Percentiles rank a stretch among this genome's conserved stretches.
Conservation (phyloP, 139 green algal species). For the Spirogloea muscicola region DNA sequence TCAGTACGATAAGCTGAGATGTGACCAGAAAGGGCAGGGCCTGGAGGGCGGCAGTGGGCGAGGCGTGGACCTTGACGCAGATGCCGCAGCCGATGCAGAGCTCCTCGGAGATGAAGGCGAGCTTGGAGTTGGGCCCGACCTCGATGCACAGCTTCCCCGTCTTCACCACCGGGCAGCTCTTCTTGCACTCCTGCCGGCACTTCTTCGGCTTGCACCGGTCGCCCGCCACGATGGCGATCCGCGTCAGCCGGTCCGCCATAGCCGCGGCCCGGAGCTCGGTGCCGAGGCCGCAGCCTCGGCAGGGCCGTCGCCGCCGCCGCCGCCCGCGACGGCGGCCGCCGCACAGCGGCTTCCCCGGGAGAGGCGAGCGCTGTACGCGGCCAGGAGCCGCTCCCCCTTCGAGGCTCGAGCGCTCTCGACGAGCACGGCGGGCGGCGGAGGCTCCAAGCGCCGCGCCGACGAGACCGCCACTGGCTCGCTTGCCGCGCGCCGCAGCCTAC, state of each 20-base stretch:
- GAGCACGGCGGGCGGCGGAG: no score
- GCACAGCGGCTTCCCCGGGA: no score
- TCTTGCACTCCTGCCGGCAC: conserved; percentile 98
- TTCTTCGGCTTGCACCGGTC: conserved; percentile 95
- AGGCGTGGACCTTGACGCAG: conserved; percentile 99
- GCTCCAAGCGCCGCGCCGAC: no score
- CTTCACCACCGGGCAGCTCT: conserved; percentile 97
- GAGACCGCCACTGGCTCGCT: no score
- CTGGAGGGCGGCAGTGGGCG: no score
- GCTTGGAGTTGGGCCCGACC: conserved; percentile 77
- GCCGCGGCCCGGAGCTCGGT: no score
- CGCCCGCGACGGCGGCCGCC: not conserved
- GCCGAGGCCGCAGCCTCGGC: conserved; percentile 24
- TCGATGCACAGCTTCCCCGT: conserved; percentile 98
- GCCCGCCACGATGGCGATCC: conserved; percentile 93
- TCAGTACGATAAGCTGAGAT: no score
- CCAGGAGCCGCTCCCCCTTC: no score
- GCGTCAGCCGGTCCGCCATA: conserved; percentile 79
- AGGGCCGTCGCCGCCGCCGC: not conserved
- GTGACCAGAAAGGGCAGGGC: no score
- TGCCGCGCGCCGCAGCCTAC: no score
- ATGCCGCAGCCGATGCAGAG: conserved; percentile 99
- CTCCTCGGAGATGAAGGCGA: conserved; percentile 94
- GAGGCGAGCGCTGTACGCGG: no score
- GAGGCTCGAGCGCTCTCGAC: no score